Evolutionary conservation across 768 basidiomycete species (phyloP).

Genomic region (Tylopilus felleus): DNA sequence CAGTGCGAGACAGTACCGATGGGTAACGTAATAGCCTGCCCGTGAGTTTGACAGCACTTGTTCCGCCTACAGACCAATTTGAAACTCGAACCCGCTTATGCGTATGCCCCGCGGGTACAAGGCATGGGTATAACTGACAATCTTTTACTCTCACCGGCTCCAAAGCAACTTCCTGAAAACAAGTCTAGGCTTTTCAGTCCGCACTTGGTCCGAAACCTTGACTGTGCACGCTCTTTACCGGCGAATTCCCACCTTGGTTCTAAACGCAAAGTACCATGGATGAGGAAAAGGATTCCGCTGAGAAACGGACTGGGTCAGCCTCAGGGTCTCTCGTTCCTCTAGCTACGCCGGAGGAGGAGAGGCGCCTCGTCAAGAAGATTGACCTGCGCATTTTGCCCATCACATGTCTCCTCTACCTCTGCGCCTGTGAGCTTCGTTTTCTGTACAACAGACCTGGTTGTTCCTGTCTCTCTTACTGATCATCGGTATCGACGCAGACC

Average conservation of each 20-base stretch:
- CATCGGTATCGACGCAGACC: slow-evolving; percentile 26
- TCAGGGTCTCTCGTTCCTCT: not conserved
- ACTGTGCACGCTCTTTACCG: not conserved
- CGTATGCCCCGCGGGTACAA: not conserved
- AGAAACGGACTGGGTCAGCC: not conserved
- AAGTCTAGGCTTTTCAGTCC: not conserved
- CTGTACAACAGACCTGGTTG: not conserved
- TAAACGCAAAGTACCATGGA: slow-evolving; percentile 10
- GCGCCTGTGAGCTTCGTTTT: slow-evolving; percentile 52
- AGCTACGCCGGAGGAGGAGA: slow-evolving; percentile 35
- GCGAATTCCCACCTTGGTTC: not conserved
- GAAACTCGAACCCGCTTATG: not conserved
- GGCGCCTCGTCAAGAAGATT: slow-evolving; percentile 35
- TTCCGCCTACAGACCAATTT: not conserved
- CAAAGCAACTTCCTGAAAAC: not conserved
- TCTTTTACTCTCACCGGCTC: not conserved
- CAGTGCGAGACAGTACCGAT: too few species aligned
- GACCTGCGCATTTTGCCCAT: slow-evolving; percentile 43
- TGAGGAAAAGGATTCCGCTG: slow-evolving; percentile 14
- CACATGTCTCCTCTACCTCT: slow-evolving; percentile 69
- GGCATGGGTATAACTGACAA: not conserved
- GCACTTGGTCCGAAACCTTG: not conserved
- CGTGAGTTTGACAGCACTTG: not conserved
- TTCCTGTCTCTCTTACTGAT: not conserved
- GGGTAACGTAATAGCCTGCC: not conserved